Base-by-base conservation (phyloP, 164 flowering plant species). In the Pachysandra terminalis region DNA sequence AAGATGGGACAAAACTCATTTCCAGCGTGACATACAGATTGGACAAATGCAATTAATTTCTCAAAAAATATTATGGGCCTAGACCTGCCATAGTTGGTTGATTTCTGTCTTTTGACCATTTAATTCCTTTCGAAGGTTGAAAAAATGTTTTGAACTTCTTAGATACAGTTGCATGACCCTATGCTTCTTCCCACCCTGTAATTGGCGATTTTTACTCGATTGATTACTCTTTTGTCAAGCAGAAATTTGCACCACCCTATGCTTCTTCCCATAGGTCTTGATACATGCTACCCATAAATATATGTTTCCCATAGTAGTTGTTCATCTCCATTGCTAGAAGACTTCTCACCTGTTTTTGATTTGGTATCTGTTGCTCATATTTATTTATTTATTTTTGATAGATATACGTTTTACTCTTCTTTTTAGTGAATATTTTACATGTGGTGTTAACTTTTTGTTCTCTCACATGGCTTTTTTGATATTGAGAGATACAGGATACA, bases 401-500 rank as follows among this genome's bases (percentile, higher is more conserved):
- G n/a, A n/a, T n/a, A n/a, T n/a, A n/a, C 4, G 51, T 45, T 45
- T 45, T 45, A 45, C 10, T 45, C 16, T 12, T 3, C 14, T 10
- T 10, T 40, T 3, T 10, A 15, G 17, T 45, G 14, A 10, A 45
- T 1, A 15, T 15, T 45, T 5, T 45, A 15, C 14, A 5, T 10
- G 10, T 45, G 51, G 16, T 45, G 51, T 45, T 45, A 45, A 15
- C 37, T 45, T 45, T 45, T 45, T 45, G 51, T 45, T 45, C 10
- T 45, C 51, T 45, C 15, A 45, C 51, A 45, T 15, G 14, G 23
- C 53, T 63, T 27, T 54, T 59, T 48, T 68, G 51, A 69, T 51
- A 53, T 41, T 35, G 71, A 25, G 27, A 73, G 49, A 26, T 75
- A 80, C 83, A 81, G 86, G 86, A 84, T 28, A 40, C 64, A 32